Evolutionary conservation across 768 basidiomycete genomes (phyloP), one percentile per base, ranked within the genome.

Genomic region (Hericium erinaceus): DNA sequence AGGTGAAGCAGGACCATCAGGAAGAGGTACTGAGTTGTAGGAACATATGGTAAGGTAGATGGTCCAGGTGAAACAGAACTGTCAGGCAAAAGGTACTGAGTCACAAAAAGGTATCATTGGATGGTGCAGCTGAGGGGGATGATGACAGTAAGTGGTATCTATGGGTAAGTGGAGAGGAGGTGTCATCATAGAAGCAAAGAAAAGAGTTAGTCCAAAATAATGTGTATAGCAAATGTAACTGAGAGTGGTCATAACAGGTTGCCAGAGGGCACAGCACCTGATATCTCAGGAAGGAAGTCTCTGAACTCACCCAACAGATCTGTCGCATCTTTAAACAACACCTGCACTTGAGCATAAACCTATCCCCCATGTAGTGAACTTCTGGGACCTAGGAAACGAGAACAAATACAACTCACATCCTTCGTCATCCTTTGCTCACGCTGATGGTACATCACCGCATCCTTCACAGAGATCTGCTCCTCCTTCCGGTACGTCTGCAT

Each of bases 401-500:
- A 52, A 59, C 60, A 38, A 39, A 56, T n/a, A 52, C 22, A 15
- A 75, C 87, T 68, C 67, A 89, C 88, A 65, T 88, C 85, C 54
- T 85, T 83, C 12, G 82, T 69, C 65, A 83, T 80, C 59, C 82
- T 82, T 64, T 87, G 85, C 55, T 72, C 62, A 15, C 60, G 56
- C 49, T 61, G 57, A 22, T 57, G 57, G 54, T 59, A 57, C 15
- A 40, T 61, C 20, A 40, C 24, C 10, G 60, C 49, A 57, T 77
- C 78, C 57, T 78, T 76, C 55, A 73, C 68, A 26, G 76, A 75
- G 22, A 66, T 64, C 64, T 76, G 57, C 58, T 75, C 66, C 62
- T 95, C 89, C 67, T 89, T 90, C 67, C 91, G 87, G 73, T 92
- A 91, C 48, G 86, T 82, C 72, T 93, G 91, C 60, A 93, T 72